phyloP scores from a whole-genome alignment of 106 monocot species.

The Posidonia australis region DNA sequence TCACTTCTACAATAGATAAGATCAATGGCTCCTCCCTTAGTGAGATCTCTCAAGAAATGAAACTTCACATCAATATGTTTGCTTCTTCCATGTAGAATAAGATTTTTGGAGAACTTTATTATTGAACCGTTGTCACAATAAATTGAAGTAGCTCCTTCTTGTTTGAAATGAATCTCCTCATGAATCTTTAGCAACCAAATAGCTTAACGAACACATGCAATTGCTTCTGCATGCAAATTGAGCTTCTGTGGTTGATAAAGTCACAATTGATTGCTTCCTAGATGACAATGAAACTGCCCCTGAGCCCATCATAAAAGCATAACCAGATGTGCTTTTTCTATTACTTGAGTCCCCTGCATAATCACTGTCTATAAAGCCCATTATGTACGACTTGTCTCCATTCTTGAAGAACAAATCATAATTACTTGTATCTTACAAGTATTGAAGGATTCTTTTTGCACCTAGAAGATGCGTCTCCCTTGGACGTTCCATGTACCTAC shows the following conservation, averaged over 20 bases:
- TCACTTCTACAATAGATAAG: background rate
- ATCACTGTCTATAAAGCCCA: too few relatives aligned
- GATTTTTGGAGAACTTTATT: background rate
- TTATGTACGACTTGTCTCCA: too few relatives aligned
- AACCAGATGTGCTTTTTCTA: too few relatives aligned
- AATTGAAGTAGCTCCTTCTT: background rate
- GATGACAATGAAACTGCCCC: slow-evolving; percentile 2
- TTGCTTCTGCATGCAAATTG: slow-evolving; percentile 7
- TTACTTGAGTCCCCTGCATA: too few relatives aligned
- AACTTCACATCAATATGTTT: background rate
- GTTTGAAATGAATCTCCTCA: background rate
- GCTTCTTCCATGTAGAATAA: too few relatives aligned
- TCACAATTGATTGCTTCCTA: slow-evolving; percentile 2
- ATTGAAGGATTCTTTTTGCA: too few relatives aligned
- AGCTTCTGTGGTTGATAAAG: background rate
- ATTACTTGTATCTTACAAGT: too few relatives aligned
- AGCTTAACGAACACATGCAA: background rate
- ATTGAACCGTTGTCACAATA: background rate
- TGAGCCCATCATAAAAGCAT: too few relatives aligned
- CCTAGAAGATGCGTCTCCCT: too few relatives aligned
- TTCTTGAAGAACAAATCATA: too few relatives aligned
- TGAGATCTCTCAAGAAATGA: background rate
- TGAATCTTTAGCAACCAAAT: slow-evolving; percentile 3
- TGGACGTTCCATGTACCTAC: too few relatives aligned
- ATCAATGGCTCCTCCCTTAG: background rate